phyloP scores from a whole-genome alignment of 257 asterid species.

The Lycium ferocissimum region DNA sequence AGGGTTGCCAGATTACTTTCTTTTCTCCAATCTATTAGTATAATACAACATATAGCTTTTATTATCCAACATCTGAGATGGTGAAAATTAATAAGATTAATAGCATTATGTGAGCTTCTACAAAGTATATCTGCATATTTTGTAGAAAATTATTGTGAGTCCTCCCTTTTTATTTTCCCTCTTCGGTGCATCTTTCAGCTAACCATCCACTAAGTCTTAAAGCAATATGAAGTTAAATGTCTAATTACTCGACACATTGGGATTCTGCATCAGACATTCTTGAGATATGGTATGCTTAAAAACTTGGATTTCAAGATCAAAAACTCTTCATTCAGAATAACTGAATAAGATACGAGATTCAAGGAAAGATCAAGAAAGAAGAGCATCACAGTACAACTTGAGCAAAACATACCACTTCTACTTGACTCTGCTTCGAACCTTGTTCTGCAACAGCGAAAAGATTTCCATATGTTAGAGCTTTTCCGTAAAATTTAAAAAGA shows the following conservation, averaged over 20 bases:
- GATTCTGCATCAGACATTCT: not conserved
- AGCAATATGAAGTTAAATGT: conserved; percentile 4
- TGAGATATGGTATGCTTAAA: not conserved
- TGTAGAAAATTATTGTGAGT: not conserved
- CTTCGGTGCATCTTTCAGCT: not conserved
- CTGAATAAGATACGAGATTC: not conserved
- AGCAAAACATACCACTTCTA: conserved; percentile 52
- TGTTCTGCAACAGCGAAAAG: conserved; percentile 55
- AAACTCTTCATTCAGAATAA: not conserved
- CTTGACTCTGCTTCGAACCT: conserved; percentile 48
- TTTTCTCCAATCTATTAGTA: not conserved
- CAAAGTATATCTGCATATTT: not conserved
- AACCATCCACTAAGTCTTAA: not conserved
- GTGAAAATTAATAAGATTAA: not conserved
- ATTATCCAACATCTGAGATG: conserved; percentile 11
- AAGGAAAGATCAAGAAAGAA: conserved; percentile 1
- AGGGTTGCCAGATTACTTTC: not conserved
- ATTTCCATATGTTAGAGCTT: conserved; percentile 33
- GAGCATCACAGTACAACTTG: conserved; percentile 19
- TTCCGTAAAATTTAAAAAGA: conserved; percentile 7
- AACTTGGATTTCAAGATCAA: conserved; percentile 25
- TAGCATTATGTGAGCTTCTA: conserved; percentile 14
- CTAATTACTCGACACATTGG: not conserved
- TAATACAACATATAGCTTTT: not conserved
- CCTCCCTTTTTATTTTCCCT: not conserved